These are phyloP conservation scores for Kuraishia borneana DNA, from an alignment of 805 yeast genomes.

Conservation along the genomic window DNA sequence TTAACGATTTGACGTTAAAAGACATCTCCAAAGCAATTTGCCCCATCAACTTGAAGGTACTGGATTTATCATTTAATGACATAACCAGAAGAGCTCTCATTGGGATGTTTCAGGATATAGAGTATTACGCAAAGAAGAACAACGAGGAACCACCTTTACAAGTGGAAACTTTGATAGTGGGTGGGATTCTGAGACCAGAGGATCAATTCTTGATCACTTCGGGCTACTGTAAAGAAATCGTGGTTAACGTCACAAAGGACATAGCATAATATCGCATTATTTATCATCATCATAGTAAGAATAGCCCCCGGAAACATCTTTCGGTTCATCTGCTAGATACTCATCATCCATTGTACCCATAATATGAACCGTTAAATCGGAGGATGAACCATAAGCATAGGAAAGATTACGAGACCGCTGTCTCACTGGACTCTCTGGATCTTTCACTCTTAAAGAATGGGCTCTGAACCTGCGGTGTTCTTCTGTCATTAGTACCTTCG, in stretches of 20 bases:
- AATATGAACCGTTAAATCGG: background rate
- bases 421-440: background rate
- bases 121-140: background rate
- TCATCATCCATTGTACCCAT: slow-evolving; percentile 3
- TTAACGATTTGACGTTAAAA: slow-evolving; percentile 10
- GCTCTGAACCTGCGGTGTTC: background rate
- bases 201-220: background rate
- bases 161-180: background rate
- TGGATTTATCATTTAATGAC: slow-evolving; percentile 11
- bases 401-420: background rate
- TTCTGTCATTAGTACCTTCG: background rate
- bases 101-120: slow-evolving; percentile 11
- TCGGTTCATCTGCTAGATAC: background rate
- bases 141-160: background rate
- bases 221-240: background rate
- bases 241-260: no score
- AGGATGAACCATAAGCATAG: background rate
- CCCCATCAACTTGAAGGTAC: slow-evolving; percentile 1
- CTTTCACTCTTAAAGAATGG: background rate
- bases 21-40: slow-evolving; percentile 6
- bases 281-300: background rate
- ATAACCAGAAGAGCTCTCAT: slow-evolving; percentile 13
- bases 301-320: background rate
- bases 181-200: background rate
- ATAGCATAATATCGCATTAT: no score